Base-by-base conservation (phyloP, 495 filamentous ascomycete species). In the Sphaerosporella brunnea region DNA sequence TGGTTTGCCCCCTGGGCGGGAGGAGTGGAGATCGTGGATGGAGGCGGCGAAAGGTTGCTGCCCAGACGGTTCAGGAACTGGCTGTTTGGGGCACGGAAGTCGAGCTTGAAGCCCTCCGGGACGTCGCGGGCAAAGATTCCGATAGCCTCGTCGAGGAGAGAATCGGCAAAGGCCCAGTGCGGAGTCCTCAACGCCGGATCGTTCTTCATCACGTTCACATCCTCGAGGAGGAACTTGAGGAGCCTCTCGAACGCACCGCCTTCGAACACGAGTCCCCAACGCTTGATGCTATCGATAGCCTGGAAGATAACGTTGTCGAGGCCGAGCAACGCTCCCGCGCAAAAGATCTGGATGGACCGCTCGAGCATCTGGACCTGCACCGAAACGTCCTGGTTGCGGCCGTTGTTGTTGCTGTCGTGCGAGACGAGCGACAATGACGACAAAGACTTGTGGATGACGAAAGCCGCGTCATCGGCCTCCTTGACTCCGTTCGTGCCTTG, bases 181-280 rank as follows among this genome's bases (percentile, higher is more conserved):
- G 15, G 44, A 2, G 25, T 20, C 2, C 8, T 7, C 44, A 47
- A 32, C 21, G 19, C 23, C 21, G 32, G 34, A 23, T 36, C 21
- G 19, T 34, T 24, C 15, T 58, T 36, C 21, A 46, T 28, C n/a
- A 30, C 45, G 28, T 51, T 34, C 9, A 23, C 16, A 28, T 38
- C 48, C n/a, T 51, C 42, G 32, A 59, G 47, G 35, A 49, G 38
- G 49, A 59, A 59, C n/a, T 42, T 48, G 16, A 59, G 23, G 16
- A 59, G 47, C n/a, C 51, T 38, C 37, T 59, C 56, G 23, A 59
- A 48, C 13, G 51, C 55, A 7, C 51, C 35, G 2, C 55, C 55
- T 40, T 54, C 51, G 25, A 59, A 51, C 18, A 39, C 45, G 42
- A 59, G 45, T 2, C 56, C 56, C 55, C 56, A 59, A 24, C 45